Conservation (phyloP, 768 basidiomycete species). For the Hygrophorus russula region DNA sequence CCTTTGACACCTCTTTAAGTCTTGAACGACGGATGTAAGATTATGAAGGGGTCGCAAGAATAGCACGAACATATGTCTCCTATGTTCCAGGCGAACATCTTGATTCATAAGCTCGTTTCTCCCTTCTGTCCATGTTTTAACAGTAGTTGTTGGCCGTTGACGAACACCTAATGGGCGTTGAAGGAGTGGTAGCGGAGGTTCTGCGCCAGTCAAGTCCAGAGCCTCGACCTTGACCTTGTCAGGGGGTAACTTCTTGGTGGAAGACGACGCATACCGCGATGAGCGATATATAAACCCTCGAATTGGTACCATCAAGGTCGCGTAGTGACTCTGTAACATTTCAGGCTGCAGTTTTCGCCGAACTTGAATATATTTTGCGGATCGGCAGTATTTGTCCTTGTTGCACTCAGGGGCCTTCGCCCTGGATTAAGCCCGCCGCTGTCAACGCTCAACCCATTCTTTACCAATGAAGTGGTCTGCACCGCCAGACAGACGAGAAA, state of each 20-base stretch:
- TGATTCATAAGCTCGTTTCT: conserved; percentile 62
- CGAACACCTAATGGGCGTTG: conserved; percentile 68
- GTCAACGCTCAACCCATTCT: not conserved
- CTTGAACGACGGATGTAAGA: conserved; percentile 14
- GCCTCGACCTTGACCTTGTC: not conserved
- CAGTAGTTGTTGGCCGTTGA: conserved; percentile 50
- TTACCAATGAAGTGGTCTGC: conserved; percentile 46
- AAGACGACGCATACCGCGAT: conserved; percentile 1
- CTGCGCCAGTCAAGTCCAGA: not conserved
- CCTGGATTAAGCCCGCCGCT: conserved; percentile 7
- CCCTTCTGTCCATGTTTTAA: conserved; percentile 48
- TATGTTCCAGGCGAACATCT: conserved; percentile 58
- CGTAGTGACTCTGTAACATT: too few relatives aligned
- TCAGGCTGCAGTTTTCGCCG: too few relatives aligned
- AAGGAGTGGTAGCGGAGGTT: conserved; percentile 24
- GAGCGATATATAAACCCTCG: not conserved
- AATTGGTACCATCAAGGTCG: conserved; percentile 9
- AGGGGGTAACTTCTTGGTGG: not conserved
- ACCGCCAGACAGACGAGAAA: conserved; percentile 64
- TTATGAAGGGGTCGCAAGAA: not conserved
- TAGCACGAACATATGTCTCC: conserved; percentile 46
- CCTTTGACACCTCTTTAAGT: conserved; percentile 51
- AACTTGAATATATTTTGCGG: conserved; percentile 1
- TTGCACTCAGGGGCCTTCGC: conserved; percentile 1
- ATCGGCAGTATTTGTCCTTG: not conserved